Base-by-base conservation (phyloP, 192 early-diverging fungal species). In the Coemansia umbellata region DNA sequence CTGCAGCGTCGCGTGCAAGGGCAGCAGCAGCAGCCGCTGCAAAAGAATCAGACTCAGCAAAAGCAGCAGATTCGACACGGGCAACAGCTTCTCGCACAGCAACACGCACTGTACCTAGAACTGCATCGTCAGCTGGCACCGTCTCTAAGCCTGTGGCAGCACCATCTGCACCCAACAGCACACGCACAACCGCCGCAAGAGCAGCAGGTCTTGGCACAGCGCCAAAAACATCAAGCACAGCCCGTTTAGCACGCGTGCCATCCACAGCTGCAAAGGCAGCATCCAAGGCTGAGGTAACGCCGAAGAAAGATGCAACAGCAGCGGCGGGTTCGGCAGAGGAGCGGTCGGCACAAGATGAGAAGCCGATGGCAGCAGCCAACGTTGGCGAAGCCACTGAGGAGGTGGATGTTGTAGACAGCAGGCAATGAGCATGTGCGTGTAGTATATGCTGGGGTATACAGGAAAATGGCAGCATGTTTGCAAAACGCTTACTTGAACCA, bases 1-100 rank as follows among this genome's bases (percentile, higher is more conserved):
- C 61, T 21, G 61, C 61, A 19, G 37, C 61, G 18, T 66, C 64
- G 45, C 56, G 64, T 9, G 64, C 64, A 5, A 57, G 64, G 2
- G 64, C 64, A 2, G 56, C 64, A 3, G 50, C 42, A 10, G 64
- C 56, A 1, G 63, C 56, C 9, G 63, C 55, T 19, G 54, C 54
- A 47, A 66, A 58, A 50, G 43, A 41, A 0, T 22, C 43, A 27
- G 43, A 45, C 4, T 22, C 43, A 26, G 3, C 43, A 27, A 27
- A 27, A 2, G 17, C 43, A 26, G 8, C 23, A 22, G 11, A n/a
- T n/a, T 15, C 24, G 15, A 26, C 21, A 6, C 15, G 43, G n/a
- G n/a, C n/a, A 26, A 27, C 43, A 0, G n/a, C 43, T n/a, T 6
- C 37, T 8, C 37, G 37, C 4, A 9, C 40, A 19, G 8, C 15